Conservation (phyloP, 805 yeast species). For the Wickerhamiella australiensis region DNA sequence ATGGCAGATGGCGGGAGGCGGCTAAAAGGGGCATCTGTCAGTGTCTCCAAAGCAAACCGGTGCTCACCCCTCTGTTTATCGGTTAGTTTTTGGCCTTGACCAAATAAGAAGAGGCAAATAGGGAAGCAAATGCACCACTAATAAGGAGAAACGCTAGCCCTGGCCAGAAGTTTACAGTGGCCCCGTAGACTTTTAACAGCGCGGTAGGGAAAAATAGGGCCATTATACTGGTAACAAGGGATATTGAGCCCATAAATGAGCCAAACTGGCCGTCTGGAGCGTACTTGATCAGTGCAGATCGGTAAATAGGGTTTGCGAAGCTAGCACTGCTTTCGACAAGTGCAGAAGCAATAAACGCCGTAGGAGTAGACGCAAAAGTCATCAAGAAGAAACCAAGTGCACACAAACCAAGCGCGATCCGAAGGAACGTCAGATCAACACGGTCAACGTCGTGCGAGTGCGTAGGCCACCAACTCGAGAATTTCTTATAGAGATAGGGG, state of each 20-base stretch:
- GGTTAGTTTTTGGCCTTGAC: neutral
- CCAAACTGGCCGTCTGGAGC: slow-evolving; percentile 24
- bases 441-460: slow-evolving; percentile 18
- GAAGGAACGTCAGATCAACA: slow-evolving; percentile 20
- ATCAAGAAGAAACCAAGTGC: slow-evolving; percentile 21
- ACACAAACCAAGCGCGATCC: slow-evolving; percentile 21
- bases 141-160: slow-evolving; percentile 19
- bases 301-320: slow-evolving; percentile 24
- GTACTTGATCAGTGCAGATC: slow-evolving; percentile 24
- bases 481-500: slow-evolving; percentile 19
- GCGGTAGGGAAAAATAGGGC: slow-evolving; percentile 18
- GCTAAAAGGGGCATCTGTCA: no score
- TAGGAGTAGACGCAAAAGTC: slow-evolving; percentile 18
- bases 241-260: slow-evolving; percentile 24
- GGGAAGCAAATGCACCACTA: slow-evolving; percentile 11
- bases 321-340: slow-evolving; percentile 24
- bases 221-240: slow-evolving; percentile 14
- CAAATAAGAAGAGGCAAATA: slow-evolving; percentile 14
- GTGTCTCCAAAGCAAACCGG: no score
- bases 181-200: slow-evolving; percentile 19
- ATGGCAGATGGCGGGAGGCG: no score
- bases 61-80: no score
- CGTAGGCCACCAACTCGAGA: slow-evolving; percentile 18
- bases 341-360: slow-evolving; percentile 21
- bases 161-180: slow-evolving; percentile 18